Evolutionary conservation across 257 asterid genomes (phyloP).

Genomic region (Coffea eugenioides): DNA sequence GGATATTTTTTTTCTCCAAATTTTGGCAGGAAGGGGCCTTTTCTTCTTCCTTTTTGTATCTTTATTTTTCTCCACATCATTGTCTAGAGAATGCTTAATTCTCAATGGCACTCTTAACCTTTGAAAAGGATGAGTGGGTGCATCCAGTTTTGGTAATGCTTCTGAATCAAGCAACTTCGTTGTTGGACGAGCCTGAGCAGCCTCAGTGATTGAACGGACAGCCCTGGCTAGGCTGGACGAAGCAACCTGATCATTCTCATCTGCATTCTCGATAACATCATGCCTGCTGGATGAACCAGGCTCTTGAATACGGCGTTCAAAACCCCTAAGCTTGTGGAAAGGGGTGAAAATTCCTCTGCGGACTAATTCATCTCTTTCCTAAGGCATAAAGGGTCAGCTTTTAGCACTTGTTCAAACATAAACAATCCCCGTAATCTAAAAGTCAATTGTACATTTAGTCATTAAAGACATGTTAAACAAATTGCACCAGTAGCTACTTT

Average conservation of each 20-base stretch:
- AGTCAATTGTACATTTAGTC: not conserved
- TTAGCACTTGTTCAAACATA: not conserved
- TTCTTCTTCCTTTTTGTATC: slow-evolving; percentile 52
- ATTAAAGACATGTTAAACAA: not conserved
- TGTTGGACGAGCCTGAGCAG: slow-evolving; percentile 77
- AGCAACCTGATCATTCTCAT: slow-evolving; percentile 42
- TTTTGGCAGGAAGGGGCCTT: slow-evolving; percentile 83
- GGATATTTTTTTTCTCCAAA: slow-evolving; percentile 62
- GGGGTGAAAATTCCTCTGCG: slow-evolving; percentile 96
- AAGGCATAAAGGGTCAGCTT: slow-evolving; percentile 20
- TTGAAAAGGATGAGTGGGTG: slow-evolving; percentile 73
- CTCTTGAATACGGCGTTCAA: slow-evolving; percentile 83
- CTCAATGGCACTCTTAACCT: slow-evolving; percentile 58
- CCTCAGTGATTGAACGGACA: slow-evolving; percentile 65
- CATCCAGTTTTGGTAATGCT: slow-evolving; percentile 69
- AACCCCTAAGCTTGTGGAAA: slow-evolving; percentile 92
- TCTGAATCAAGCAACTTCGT: slow-evolving; percentile 79
- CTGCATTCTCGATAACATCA: slow-evolving; percentile 29
- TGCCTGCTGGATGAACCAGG: slow-evolving; percentile 56
- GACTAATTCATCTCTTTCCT: slow-evolving; percentile 95
- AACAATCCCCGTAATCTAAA: not conserved
- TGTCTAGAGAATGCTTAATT: slow-evolving; percentile 47
- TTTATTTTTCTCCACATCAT: slow-evolving; percentile 42
- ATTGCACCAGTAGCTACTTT: not conserved
- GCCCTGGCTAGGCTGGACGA: slow-evolving; percentile 77